These are phyloP conservation scores for Stephania yunnanensis DNA, from an alignment of 164 flowering plant species.

Conservation along the genomic window DNA sequence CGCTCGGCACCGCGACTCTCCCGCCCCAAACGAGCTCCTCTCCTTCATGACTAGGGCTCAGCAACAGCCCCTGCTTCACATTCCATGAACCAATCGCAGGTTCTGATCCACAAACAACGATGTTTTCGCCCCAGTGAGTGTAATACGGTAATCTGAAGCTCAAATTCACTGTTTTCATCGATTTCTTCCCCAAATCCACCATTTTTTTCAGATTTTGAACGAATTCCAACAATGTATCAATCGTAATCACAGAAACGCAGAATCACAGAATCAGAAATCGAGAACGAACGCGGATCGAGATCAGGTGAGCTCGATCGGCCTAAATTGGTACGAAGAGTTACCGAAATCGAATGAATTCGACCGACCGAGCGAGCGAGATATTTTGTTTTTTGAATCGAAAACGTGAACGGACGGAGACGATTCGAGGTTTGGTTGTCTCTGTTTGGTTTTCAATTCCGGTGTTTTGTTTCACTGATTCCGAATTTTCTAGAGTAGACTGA, in stretches of 20 bases:
- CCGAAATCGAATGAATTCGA: not conserved
- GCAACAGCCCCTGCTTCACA: slow-evolving; percentile 67
- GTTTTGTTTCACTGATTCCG: too few relatives aligned
- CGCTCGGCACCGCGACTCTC: slow-evolving; percentile 44
- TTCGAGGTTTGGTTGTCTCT: too few relatives aligned
- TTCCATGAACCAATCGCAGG: slow-evolving; percentile 77
- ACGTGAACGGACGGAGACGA: too few relatives aligned
- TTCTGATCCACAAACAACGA: slow-evolving; percentile 80
- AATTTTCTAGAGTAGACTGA: too few relatives aligned
- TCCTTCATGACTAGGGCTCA: slow-evolving; percentile 60
- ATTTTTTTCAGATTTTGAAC: slow-evolving; percentile 27
- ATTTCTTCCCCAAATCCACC: slow-evolving; percentile 46
- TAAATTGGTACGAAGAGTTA: too few relatives aligned
- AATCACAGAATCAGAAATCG: too few relatives aligned
- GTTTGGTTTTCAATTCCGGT: too few relatives aligned
- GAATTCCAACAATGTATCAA: slow-evolving; percentile 1
- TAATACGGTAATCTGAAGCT: slow-evolving; percentile 72
- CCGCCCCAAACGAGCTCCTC: slow-evolving; percentile 81
- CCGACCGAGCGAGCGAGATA: not conserved
- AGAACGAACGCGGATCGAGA: too few relatives aligned
- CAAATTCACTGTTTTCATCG: slow-evolving; percentile 44
- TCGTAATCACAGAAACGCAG: not conserved
- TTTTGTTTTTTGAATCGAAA: not conserved
- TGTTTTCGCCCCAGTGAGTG: slow-evolving; percentile 87
- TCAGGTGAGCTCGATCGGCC: not conserved